Evolutionary conservation across 2,329 filamentous ascomycete species (phyloP), one percentile per base, ranked within the genome.

Genomic region (Neopestalotiopsis rosae): DNA sequence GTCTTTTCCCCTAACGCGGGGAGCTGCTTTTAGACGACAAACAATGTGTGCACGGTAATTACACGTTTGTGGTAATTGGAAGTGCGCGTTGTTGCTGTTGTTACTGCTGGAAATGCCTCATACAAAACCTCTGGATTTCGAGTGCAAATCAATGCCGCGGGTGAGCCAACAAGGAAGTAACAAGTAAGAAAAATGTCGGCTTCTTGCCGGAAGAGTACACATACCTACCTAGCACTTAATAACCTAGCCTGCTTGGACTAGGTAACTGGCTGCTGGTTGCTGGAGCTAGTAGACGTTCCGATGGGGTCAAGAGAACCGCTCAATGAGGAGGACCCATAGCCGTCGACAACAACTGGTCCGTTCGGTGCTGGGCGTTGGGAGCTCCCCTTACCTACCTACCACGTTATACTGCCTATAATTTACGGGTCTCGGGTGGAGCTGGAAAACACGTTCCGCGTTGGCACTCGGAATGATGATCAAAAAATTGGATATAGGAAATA

Each of bases 371-470:
- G 24, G 24, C 24, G 24, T 4, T 28, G 24, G 24, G 24, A 28
- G 24, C 45, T 52, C 45, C 45, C 45, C 45, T 20, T 52, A 38
- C 34, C 34, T 38, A 38, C 17, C 42, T 52, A 52, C 45, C 45
- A 52, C 45, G 45, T 52, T 52, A 52, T 52, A 52, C 45, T 52
- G 45, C 20, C 45, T 52, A 52, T 52, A 52, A 52, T 52, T 52
- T 52, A 52, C 45, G 45, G 45, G 20, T 52, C 45, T 20, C 45
- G 20, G 45, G n/a, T 14, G 45, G n/a, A 17, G 9, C n/a, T 52
- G 45, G 17, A 10, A 38, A 52, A n/a, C 45, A 52, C 45, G 45
- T 52, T 52, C 45, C 45, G 45, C 45, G 45, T 52, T 52, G 45
- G n/a, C 45, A 52, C 45, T n/a, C 45, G 45, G 45, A n/a, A 52